phyloP scores from a whole-genome alignment of 2,329 filamentous ascomycete genomes.

The Westerdykella aurantiaca region DNA sequence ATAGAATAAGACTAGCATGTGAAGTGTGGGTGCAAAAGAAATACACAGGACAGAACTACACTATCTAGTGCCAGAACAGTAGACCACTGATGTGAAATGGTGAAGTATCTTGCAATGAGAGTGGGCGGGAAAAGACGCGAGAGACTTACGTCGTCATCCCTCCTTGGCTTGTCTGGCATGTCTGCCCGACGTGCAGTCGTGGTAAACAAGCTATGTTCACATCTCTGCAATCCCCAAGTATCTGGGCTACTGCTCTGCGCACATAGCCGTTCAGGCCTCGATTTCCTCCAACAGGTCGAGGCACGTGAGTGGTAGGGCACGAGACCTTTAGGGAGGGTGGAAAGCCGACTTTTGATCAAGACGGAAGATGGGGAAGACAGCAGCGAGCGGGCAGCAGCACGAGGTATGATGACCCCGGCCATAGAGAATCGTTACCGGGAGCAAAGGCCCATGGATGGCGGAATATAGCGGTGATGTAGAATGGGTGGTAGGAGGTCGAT shows the following conservation, averaged over 20 bases:
- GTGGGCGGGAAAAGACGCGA: background rate
- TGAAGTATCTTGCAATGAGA: background rate
- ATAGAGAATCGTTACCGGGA: constrained; percentile 11
- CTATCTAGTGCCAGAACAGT: no score
- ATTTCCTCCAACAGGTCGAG: constrained; percentile 2
- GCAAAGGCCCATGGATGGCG: background rate
- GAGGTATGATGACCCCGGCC: constrained; percentile 14
- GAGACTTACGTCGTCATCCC: background rate
- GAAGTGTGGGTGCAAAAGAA: no score
- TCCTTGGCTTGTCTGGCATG: background rate
- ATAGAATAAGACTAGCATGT: no score
- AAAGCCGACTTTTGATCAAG: constrained; percentile 10
- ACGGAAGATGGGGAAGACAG: constrained; percentile 1
- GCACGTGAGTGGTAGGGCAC: constrained; percentile 27
- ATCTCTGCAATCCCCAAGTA: background rate
- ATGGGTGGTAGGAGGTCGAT: no score
- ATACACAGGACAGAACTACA: no score
- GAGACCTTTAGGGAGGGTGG: constrained; percentile 14
- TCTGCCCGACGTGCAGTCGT: constrained; percentile 3
- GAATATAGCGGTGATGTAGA: no score
- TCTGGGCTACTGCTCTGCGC: background rate
- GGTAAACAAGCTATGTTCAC: constrained; percentile 2
- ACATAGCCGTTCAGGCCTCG: background rate
- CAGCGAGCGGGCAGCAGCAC: constrained; percentile 1
- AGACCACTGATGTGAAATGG: background rate